Evolutionary conservation across 257 asterid genomes (phyloP), one percentile per base, ranked within the genome.

Genomic region (Solanum pinnatisectum): DNA sequence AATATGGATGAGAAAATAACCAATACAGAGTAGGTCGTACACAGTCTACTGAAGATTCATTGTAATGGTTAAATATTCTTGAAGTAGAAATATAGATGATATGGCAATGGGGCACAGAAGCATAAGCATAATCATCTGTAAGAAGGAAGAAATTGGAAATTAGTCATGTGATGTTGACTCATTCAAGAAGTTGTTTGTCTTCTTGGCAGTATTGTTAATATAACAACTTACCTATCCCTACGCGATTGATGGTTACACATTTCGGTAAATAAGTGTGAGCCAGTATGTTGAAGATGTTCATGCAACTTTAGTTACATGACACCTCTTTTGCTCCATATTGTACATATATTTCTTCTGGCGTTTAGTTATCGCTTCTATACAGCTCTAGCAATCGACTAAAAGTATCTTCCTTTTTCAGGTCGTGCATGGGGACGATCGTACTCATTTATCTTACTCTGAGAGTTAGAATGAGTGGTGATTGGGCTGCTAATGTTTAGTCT

Each of bases 341-440:
- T 79, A 35, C 85, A 49, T 40, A 52, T 42, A 49, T 40, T 20
- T 35, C 32, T 87, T 87, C 16, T 36, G 83, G 52, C 30, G n/a
- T 86, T 15, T 44, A 79, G 85, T 79, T 36, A 73, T 56, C 44
- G 23, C 63, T 52, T 52, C 63, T 52, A 52, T 52, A 49, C 36
- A 23, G 46, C 49, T 56, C 65, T 86, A 85, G 78, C 88, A 27
- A 60, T 88, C 42, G 78, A 82, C 88, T 27, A 77, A 40, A 76
- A 22, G 63, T 52, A 16, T 70, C 67, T 71, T 87, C 88, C 60
- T 60, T 85, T 89, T 79, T 77, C 94, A 97, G 99, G 98, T 97
- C 99, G 71, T 93, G 94, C 92, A 37, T 95, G 89, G 99, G 99
- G 79, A 97, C 98, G 1, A 94, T 97, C n/a, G 89, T 97, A 87